Conservation (phyloP, 23 red algal genomes). For the Cyanidioschyzon merolae region DNA sequence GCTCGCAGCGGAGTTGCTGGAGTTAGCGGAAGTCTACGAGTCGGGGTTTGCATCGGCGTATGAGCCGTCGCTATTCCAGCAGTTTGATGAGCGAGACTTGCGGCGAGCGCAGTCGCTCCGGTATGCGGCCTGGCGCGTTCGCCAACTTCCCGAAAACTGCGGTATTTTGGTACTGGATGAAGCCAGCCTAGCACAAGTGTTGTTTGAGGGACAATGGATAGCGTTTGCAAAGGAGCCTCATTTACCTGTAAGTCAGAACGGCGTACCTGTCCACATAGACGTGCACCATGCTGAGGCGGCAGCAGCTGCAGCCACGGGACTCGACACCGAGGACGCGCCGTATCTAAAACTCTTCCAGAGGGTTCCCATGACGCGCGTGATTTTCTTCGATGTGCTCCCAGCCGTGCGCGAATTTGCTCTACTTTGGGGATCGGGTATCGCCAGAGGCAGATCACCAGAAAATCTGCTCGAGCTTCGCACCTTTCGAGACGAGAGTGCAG, state of each 20-base stretch:
- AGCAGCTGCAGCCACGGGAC: background rate
- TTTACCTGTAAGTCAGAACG: background rate
- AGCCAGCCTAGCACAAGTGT: background rate
- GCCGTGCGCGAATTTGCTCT: slow-evolving; percentile 3
- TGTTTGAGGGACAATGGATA: background rate
- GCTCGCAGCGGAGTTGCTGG: background rate
- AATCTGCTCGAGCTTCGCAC: background rate
- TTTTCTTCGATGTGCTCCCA: slow-evolving; percentile 16
- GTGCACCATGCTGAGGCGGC: background rate
- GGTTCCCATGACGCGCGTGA: background rate
- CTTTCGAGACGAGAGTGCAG: background rate
- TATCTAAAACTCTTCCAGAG: background rate
- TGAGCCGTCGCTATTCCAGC: background rate
- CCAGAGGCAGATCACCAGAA: background rate
- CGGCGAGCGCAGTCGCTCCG: slow-evolving; percentile 2
- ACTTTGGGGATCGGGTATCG: background rate
- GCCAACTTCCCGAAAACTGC: background rate
- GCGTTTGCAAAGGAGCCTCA: background rate
- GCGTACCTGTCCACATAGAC: background rate
- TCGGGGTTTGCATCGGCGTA: slow-evolving; percentile 7
- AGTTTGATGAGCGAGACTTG: background rate
- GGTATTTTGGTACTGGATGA: background rate
- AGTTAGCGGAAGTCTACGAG: background rate
- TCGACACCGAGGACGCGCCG: background rate
- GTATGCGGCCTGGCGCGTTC: background rate